These are phyloP conservation scores for Boehmeria nivea DNA, from an alignment of 306 rosid species.

Conservation along the genomic window DNA sequence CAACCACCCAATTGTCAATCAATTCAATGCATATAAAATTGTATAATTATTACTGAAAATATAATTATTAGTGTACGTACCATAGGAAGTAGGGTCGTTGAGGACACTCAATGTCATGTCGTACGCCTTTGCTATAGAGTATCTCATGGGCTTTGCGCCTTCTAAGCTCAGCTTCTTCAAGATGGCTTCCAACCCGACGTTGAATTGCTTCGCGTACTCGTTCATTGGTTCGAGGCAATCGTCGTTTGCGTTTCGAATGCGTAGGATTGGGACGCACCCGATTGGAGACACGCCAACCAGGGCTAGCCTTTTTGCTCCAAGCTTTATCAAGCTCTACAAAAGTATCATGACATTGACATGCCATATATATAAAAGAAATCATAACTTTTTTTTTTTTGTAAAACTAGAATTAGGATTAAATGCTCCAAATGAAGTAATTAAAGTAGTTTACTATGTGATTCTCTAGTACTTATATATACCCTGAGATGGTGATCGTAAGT, in stretches of 20 bases:
- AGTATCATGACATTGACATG: not conserved
- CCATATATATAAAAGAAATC: not conserved
- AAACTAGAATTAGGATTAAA: too few relatives aligned
- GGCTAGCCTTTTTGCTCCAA: constrained; percentile 24
- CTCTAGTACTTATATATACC: not conserved
- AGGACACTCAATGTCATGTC: constrained; percentile 13
- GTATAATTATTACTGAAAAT: not conserved
- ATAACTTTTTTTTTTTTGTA: too few relatives aligned
- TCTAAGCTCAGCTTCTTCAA: constrained; percentile 29
- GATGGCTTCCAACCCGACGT: not conserved
- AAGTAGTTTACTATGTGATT: too few relatives aligned
- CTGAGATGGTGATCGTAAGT: constrained; percentile 17
- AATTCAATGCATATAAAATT: not conserved
- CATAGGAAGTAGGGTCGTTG: not conserved
- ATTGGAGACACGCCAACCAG: constrained; percentile 14
- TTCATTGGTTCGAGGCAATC: constrained; percentile 11
- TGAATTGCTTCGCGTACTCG: constrained; percentile 19
- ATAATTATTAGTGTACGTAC: constrained; percentile 10
- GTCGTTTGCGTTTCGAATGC: not conserved
- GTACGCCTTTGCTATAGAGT: constrained; percentile 41
- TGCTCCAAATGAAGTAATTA: too few relatives aligned
- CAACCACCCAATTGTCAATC: not conserved
- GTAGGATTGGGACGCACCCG: constrained; percentile 19
- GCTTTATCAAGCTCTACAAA: constrained; percentile 12
- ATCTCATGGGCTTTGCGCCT: constrained; percentile 19